Conservation (phyloP, 163 green algal species). For the Trebouxiophyceae sp. region DNA sequence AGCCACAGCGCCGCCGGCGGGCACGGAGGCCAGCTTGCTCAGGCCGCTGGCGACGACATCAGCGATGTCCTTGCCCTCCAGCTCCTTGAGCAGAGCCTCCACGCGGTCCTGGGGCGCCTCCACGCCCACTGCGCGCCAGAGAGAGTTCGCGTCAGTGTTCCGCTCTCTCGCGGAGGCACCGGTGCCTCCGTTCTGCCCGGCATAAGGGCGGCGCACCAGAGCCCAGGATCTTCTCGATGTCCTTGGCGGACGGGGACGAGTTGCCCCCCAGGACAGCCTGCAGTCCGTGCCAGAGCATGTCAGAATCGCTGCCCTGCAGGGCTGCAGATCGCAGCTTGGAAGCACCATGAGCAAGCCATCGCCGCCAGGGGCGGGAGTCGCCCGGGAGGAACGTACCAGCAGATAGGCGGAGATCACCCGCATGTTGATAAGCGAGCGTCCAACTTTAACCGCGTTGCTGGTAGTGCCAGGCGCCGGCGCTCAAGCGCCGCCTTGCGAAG, state of each 20-base stretch:
- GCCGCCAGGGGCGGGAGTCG: neutral
- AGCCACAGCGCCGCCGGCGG: conserved; percentile 40
- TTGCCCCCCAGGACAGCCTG: conserved; percentile 82
- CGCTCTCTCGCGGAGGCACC: too few relatives aligned
- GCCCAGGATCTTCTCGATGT: conserved; percentile 78
- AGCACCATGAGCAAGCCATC: neutral
- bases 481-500: too few relatives aligned
- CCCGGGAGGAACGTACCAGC: conserved; percentile 20
- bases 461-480: too few relatives aligned
- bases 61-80: conserved; percentile 79
- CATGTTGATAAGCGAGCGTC: conserved; percentile 26
- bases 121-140: conserved; percentile 72
- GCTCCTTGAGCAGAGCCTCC: conserved; percentile 68
- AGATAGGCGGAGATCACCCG: conserved; percentile 37
- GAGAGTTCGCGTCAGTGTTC: too few relatives aligned
- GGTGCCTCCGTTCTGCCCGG: too few relatives aligned
- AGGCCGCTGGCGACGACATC: conserved; percentile 53
- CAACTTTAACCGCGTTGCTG: conserved; percentile 37
- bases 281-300: conserved; percentile 8
- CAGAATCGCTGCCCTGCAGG: neutral
- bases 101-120: conserved; percentile 72
- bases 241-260: conserved; percentile 51
- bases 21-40: conserved; percentile 79
- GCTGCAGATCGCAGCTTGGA: too few relatives aligned
- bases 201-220: conserved; percentile 54